Evolutionary conservation across 306 rosid genomes (phyloP), one percentile per base, ranked within the genome.

Genomic region (Hippophae tibetana): DNA sequence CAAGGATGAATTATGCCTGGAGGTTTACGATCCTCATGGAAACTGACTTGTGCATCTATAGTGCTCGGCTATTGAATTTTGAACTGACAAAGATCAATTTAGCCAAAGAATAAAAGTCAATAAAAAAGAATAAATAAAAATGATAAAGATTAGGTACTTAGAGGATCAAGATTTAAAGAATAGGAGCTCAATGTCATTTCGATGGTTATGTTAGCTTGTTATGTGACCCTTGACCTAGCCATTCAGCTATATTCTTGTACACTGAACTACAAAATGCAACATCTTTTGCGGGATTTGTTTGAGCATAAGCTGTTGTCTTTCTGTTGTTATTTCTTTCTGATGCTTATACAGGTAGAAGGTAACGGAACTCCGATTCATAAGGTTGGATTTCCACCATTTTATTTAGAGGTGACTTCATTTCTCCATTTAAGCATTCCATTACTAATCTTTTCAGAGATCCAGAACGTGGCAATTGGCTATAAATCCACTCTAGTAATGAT

Each of bases 401-500:
- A 40, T 69, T 64, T 2, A 74, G 57, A 0, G 90, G 77, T 46
- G 72, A 70, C 74, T 81, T 90, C 8, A 82, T 54, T 66, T 82
- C 86, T 47, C 81, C 79, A 8, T 81, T 70, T 9, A 87, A 64
- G 58, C 86, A 81, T 61, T 87, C 89, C 89, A 84, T 84, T 45
- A 76, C 74, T 14, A 61, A 67, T 64, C 82, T 77, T 65, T 90
- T 87, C 76, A 83, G 43, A 26, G 86, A 85, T 10, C 87, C 87
- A 1, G 93, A 72, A 6, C 86, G 81, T 3, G 89, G 92, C 67
- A 92, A 70, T 63, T 92, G 96, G 74, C 93, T 87, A 58, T 92
- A 92, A 69, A 92, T 82, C 95, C 96, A 92, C 61, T 92, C 98
- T 44, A 87, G 45, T 47, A 92, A 31, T 1, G 98, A 92, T 23